phyloP scores from a whole-genome alignment of 371 early-diverging fungal genomes.

The Nematocida sp. region DNA sequence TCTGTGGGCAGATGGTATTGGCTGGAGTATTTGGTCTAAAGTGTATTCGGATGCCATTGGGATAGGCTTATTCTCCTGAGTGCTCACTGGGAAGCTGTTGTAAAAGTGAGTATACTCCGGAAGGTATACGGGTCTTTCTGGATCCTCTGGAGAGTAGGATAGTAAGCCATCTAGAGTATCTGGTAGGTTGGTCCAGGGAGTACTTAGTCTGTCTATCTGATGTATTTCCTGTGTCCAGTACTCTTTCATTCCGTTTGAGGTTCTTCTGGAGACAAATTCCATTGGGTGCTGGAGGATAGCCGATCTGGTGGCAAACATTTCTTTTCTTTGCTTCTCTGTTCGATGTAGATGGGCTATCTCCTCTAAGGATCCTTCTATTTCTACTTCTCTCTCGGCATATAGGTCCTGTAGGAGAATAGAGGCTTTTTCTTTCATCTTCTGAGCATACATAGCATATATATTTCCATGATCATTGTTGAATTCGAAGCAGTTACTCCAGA shows the following conservation, averaged over 20 bases:
- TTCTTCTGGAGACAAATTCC: slow-evolving; percentile 15
- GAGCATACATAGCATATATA: slow-evolving; percentile 47
- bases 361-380: slow-evolving; percentile 13
- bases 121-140: neutral
- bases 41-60: neutral
- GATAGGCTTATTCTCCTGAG: neutral
- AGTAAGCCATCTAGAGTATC: neutral
- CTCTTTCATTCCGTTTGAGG: slow-evolving; percentile 13
- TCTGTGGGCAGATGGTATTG: neutral
- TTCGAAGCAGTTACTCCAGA: slow-evolving; percentile 60
- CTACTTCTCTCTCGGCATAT: slow-evolving; percentile 30
- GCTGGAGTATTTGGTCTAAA: neutral
- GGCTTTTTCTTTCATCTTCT: slow-evolving; percentile 48
- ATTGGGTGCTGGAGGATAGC: slow-evolving; percentile 37
- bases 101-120: slow-evolving; percentile 49
- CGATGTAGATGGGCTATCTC: neutral
- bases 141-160: neutral
- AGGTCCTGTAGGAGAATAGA: slow-evolving; percentile 40
- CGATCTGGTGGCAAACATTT: slow-evolving; percentile 2
- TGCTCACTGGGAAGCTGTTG: slow-evolving; percentile 25
- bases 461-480: slow-evolving; percentile 59
- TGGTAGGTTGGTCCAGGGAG: neutral
- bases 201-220: neutral
- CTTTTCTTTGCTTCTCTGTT: slow-evolving; percentile 38
- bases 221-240: slow-evolving; percentile 19